Conservation (phyloP, 1,284 basidiomycete species). For the Ustilago tritici region DNA sequence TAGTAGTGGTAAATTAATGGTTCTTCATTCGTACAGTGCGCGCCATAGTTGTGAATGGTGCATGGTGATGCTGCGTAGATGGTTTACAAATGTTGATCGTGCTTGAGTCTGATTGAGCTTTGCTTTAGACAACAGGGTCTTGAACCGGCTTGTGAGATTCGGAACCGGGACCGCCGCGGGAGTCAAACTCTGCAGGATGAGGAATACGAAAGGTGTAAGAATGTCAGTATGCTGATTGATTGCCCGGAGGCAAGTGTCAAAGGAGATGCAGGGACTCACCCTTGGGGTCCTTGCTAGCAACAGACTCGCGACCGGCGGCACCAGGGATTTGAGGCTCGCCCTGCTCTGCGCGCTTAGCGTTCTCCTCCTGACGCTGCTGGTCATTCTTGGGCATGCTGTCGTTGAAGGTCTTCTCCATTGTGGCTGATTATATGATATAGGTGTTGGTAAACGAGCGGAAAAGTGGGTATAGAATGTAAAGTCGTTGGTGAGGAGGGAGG, state of each 20-base stretch:
- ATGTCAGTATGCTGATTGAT: not conserved
- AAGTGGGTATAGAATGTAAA: not conserved
- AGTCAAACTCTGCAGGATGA: constrained; percentile 44
- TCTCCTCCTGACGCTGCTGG: constrained; percentile 46
- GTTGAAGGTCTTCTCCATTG: constrained; percentile 58
- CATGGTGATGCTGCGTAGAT: constrained; percentile 5
- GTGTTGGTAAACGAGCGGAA: not conserved
- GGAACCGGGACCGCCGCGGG: constrained; percentile 55
- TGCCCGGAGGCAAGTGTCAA: not conserved
- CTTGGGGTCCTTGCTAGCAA: constrained; percentile 52
- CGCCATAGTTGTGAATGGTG: not conserved
- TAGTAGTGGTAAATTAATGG: constrained; percentile 4
- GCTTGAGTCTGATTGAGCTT: not conserved
- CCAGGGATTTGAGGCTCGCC: constrained; percentile 54
- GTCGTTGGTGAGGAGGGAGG: not conserved
- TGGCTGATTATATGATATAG: not conserved
- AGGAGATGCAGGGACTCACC: constrained; percentile 25
- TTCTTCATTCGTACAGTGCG: constrained; percentile 13
- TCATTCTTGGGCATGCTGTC: constrained; percentile 40
- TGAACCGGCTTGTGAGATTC: constrained; percentile 52
- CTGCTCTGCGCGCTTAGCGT: constrained; percentile 41
- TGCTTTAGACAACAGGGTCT: constrained; percentile 43
- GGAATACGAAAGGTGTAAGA: not conserved
- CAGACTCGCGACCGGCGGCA: constrained; percentile 47
- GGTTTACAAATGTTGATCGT: not conserved